Conservation (phyloP, 2,329 filamentous ascomycete species). For the Exophiala lecanii-corni region DNA sequence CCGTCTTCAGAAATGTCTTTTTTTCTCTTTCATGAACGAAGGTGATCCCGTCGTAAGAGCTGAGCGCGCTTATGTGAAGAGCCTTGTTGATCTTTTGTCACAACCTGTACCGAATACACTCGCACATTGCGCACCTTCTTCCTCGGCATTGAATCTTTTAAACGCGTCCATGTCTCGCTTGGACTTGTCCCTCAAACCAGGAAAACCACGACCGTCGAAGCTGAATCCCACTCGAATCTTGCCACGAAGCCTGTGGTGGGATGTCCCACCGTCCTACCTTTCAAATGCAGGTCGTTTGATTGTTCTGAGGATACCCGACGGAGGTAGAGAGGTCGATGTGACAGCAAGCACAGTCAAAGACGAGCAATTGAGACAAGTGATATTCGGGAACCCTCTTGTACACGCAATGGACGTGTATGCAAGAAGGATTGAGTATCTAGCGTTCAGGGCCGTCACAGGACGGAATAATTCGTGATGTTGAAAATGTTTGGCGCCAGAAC, state of each 20-base stretch:
- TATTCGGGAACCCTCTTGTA: conserved; percentile 78
- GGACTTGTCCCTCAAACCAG: conserved; percentile 17
- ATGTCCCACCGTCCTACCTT: conserved; percentile 60
- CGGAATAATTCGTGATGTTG: too few species aligned
- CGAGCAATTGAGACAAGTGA: conserved; percentile 60
- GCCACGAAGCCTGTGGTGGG: conserved; percentile 48
- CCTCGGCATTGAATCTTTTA: conserved; percentile 10
- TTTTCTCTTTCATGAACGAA: conserved; percentile 78
- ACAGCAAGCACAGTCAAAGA: conserved; percentile 66
- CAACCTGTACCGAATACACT: conserved; percentile 48
- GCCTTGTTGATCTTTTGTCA: conserved; percentile 66
- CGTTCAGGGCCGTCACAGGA: conserved; percentile 62
- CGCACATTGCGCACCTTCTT: conserved; percentile 6
- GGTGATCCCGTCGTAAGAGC: conserved; percentile 76
- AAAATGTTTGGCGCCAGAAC: too few species aligned
- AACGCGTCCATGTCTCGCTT: conserved; percentile 21
- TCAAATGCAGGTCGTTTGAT: conserved; percentile 68
- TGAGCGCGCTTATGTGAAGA: conserved; percentile 70
- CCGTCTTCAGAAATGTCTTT: conserved; percentile 61
- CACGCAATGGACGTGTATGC: conserved; percentile 78
- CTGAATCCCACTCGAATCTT: neutral
- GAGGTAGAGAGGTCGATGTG: conserved; percentile 52
- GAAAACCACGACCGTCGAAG: conserved; percentile 13
- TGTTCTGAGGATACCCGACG: conserved; percentile 49
- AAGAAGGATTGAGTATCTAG: conserved; percentile 64